phyloP scores from a whole-genome alignment of 1,139 yeast species.

The Scheffersomyces stambukii region DNA sequence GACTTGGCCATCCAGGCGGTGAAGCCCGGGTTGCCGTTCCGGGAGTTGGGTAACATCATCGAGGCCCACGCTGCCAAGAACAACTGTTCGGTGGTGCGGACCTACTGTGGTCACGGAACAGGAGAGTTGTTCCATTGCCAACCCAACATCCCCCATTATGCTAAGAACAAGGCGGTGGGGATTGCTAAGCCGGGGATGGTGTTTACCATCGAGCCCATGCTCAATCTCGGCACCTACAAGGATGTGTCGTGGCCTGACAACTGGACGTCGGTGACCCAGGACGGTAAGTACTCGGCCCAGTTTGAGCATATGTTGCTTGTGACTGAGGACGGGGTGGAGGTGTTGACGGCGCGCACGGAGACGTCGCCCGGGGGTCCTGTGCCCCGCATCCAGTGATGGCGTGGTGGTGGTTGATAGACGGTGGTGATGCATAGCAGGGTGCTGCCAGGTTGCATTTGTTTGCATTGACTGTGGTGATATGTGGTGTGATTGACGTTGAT shows the following conservation, averaged over 20 bases:
- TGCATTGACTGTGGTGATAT: too few species aligned
- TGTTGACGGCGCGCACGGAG: conserved; percentile 76
- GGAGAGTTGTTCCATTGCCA: conserved; percentile 85
- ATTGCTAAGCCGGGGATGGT: conserved; percentile 95
- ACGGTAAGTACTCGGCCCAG: conserved; percentile 88
- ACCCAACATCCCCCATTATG: conserved; percentile 93
- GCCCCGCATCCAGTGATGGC: conserved; percentile 48
- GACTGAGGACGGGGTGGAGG: conserved; percentile 92
- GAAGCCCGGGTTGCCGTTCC: conserved; percentile 89
- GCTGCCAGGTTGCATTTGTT: too few species aligned
- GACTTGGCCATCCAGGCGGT: conserved; percentile 78
- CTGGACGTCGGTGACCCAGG: conserved; percentile 92
- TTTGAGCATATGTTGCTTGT: conserved; percentile 91
- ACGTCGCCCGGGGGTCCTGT: conserved; percentile 87
- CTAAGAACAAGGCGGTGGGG: conserved; percentile 89
- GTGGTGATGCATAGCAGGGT: too few species aligned
- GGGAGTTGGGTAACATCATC: conserved; percentile 83
- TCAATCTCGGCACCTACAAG: conserved; percentile 78
- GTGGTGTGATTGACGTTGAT: too few species aligned
- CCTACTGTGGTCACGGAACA: conserved; percentile 94
- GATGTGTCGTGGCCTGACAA: conserved; percentile 96
- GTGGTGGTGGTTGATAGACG: too few species aligned
- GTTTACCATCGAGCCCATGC: conserved; percentile 98
- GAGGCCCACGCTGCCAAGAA: conserved; percentile 82
- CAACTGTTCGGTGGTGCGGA: conserved; percentile 80